Base-by-base conservation (phyloP, 352 stramenopile species). In the Globisporangium carolinianum region DNA sequence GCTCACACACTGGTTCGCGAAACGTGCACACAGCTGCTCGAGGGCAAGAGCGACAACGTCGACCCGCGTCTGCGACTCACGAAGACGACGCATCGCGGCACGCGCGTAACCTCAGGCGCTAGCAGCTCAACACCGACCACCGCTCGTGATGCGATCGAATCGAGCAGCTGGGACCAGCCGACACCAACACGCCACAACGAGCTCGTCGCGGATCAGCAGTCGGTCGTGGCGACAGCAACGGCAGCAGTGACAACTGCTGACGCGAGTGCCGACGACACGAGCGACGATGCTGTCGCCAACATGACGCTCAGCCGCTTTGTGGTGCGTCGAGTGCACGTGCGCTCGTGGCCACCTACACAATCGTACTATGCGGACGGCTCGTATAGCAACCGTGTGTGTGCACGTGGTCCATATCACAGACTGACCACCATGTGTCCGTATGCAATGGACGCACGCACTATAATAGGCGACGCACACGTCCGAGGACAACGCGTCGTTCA, bases 401-500 rank as follows among this genome's bases (percentile, higher is more conserved):
- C 3, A 32, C 2, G 24, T 32, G 6, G 4, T 1, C 42, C 12
- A 14, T 9, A 46, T 10, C n/a, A 46, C 9, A 9, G 11, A 36
- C 7, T 24, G 24, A 42, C 36, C 1, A 36, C 6, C 52, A 12
- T 14, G 32, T 36, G 4, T 35, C 42, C 6, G 6, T 53, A 36
- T 32, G 24, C 24, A 32, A 32, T 32, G 24, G 1, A 32, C 24
- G 18, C 18, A 24, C 18, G 24, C 24, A 32, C 24, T 32, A 32
- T 32, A 32, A 32, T 38, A 87, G 76, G 77, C 79, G 39, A 90
- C 76, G 0, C 78, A 95, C 62, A 95, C 85, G 42, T 93, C 85
- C 0, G 85, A 95, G 55, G 85, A 95, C 67, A 95, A 95, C 51
- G 76, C 80, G 11, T 68, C 83, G 18, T 95, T 92, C 56, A 72